Evolutionary conservation across 257 asterid species (phyloP).

Genomic region (Coffea canephora): DNA sequence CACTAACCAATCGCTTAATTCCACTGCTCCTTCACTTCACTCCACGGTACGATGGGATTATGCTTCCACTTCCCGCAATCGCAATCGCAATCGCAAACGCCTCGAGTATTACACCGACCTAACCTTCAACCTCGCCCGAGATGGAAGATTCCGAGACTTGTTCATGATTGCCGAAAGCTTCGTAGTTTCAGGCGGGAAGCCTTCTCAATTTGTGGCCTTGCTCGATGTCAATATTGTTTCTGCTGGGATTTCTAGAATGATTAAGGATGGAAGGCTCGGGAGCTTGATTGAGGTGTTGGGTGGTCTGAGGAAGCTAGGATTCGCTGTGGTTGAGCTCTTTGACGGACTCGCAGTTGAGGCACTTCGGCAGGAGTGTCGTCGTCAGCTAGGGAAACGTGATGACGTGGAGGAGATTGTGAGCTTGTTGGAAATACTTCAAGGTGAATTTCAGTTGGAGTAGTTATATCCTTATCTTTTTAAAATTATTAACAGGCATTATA

Average conservation of each 20-base stretch:
- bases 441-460: slow-evolving; percentile 26
- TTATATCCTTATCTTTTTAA: too few relatives aligned
- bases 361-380: slow-evolving; percentile 53
- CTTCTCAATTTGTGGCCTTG: slow-evolving; percentile 38
- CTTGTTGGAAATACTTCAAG: slow-evolving; percentile 60
- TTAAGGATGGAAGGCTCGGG: slow-evolving; percentile 42
- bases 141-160: slow-evolving; percentile 70
- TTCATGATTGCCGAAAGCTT: slow-evolving; percentile 62
- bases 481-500: too few relatives aligned
- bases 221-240: slow-evolving; percentile 45
- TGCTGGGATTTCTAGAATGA: slow-evolving; percentile 46
- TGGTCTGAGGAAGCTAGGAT: slow-evolving; percentile 53
- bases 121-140: slow-evolving; percentile 70
- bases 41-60: slow-evolving; percentile 40
- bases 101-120: slow-evolving; percentile 59
- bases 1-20: slow-evolving; percentile 7
- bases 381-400: slow-evolving; percentile 41
- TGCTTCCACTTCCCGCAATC: slow-evolving; percentile 9
- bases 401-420: slow-evolving; percentile 49
- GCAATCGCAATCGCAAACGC: slow-evolving; percentile 24
- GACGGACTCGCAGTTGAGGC: slow-evolving; percentile 46
- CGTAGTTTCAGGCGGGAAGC: slow-evolving; percentile 54
- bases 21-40: slow-evolving; percentile 42
- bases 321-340: slow-evolving; percentile 48
- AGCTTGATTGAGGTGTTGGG: slow-evolving; percentile 33